Evolutionary conservation across 257 asterid genomes (phyloP), one percentile per base, ranked within the genome.

Genomic region (Solanum clarkiae): DNA sequence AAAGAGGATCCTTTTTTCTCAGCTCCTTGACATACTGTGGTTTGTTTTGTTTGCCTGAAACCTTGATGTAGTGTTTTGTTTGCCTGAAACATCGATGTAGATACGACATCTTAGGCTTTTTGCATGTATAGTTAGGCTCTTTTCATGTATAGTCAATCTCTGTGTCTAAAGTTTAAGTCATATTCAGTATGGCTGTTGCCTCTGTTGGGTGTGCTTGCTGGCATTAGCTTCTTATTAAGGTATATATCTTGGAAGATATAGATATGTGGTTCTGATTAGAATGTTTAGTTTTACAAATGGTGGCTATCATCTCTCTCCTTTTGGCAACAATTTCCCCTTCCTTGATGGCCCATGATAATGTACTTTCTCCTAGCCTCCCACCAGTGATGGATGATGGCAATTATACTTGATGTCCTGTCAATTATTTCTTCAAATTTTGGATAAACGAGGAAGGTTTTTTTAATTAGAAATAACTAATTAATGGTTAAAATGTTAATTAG

Each of bases 1-100:
- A 74, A 84, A 29, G 93, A 92, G 88, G 95, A 92, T 86, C 95
- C 92, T 7, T 85, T 89, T 47, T 92, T 92, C 84, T 84, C 84
- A 44, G 90, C 91, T 81, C 80, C 77, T 68, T 55, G 83, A 85
- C 32, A 49, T 53, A 24, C 77, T 36, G 13, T 42, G 22, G 44
- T 36, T 32, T 32, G 36, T 32, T 32, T 32, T 32, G 36, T 32
- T 32, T 26, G 26, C 26, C 26, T 26, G 26, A 26, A 26, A 26
- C 26, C 26, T 26, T 26, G 26, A 26, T 26, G 26, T 26, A 26
- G 1, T 32, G 36, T 32, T 32, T 32, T 32, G 36, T 32, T 32
- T 32, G 36, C 36, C 36, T 32, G 36, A 32, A 32, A 32, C 32
- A 29, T 29, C 32, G 14, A 82, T 82, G 17, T n/a, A 82, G 18